A percentile compares a stretch with the other conserved stretches of the same genome.
These are phyloP conservation scores for Pyricularia sp. DNA, from an alignment of 2,329 filamentous ascomycete genomes.

Conservation along the genomic window DNA sequence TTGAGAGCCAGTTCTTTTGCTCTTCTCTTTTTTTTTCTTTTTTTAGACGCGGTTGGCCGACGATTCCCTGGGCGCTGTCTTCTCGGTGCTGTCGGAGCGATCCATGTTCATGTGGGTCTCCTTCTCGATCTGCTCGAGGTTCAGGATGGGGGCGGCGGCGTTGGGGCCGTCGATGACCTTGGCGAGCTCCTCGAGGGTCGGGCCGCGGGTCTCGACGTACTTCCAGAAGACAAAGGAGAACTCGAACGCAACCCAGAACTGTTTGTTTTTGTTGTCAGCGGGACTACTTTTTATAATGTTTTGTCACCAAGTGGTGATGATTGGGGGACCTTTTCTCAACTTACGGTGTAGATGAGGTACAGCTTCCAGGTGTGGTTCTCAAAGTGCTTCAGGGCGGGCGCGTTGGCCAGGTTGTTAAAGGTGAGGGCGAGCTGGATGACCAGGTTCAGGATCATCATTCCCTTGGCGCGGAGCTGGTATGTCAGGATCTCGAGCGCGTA, in stretches of 20 bases:
- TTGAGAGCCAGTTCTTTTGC: too few relatives aligned
- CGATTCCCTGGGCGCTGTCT: slow-evolving; percentile 11
- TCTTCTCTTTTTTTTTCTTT: too few relatives aligned
- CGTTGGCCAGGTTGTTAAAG: slow-evolving; percentile 4
- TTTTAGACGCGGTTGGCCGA: background rate
- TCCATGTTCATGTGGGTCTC: slow-evolving; percentile 14
- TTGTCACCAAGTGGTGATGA: too few relatives aligned
- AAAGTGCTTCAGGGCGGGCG: slow-evolving; percentile 3
- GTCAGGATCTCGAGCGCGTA: slow-evolving; percentile 37
- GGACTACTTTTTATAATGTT: background rate
- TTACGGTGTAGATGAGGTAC: slow-evolving; percentile 2
- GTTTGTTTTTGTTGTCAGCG: background rate
- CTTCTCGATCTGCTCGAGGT: slow-evolving; percentile 16
- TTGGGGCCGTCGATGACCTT: slow-evolving; percentile 4
- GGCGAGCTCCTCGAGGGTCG: slow-evolving; percentile 4
- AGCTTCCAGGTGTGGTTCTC: slow-evolving; percentile 3
- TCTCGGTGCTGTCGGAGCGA: slow-evolving; percentile 21
- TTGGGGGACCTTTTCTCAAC: too few relatives aligned
- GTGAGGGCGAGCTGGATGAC: slow-evolving; percentile 1
- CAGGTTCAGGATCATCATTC: slow-evolving; percentile 4
- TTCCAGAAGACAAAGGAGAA: slow-evolving; percentile 1
- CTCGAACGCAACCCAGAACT: slow-evolving; percentile 2
- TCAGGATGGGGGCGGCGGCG: background rate
- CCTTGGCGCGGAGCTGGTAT: slow-evolving; percentile 22
- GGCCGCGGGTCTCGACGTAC: slow-evolving; percentile 4